phyloP scores from a whole-genome alignment of 306 rosid genomes.

The Acacia crassicarpa region DNA sequence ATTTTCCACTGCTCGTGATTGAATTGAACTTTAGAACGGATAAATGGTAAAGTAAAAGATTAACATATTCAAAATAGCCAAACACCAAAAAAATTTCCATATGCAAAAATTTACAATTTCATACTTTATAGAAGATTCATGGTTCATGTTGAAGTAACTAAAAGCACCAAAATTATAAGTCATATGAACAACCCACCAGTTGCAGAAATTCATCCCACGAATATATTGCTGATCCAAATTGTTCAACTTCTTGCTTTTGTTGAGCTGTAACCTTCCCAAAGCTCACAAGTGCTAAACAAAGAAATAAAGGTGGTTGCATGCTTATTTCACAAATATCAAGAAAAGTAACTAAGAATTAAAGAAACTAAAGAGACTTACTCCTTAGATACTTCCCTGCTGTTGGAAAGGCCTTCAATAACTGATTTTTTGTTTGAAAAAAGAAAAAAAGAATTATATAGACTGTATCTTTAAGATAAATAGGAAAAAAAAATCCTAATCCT shows the following conservation, averaged over 20 bases:
- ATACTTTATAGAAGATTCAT: neutral
- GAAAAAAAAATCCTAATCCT: neutral
- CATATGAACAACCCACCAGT: conserved; percentile 58
- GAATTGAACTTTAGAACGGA: conserved; percentile 24
- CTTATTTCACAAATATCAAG: neutral
- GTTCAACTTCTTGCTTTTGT: conserved; percentile 68
- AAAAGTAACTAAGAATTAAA: conserved; percentile 29
- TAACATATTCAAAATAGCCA: conserved; percentile 13
- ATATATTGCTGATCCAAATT: conserved; percentile 61
- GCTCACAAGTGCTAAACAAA: conserved; percentile 78
- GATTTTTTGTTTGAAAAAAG: neutral
- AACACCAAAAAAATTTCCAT: neutral
- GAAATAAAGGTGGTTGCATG: conserved; percentile 25
- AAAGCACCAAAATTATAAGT: conserved; percentile 1
- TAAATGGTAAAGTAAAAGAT: conserved; percentile 6
- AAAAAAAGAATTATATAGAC: conserved; percentile 1
- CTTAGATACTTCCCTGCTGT: conserved; percentile 53
- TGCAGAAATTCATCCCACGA: conserved; percentile 83
- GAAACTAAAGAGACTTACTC: conserved; percentile 56
- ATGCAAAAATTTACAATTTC: conserved; percentile 1
- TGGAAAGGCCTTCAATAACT: conserved; percentile 88
- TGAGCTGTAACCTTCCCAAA: conserved; percentile 75
- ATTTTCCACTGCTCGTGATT: conserved; percentile 7
- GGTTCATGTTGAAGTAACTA: conserved; percentile 20
- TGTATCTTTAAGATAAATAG: neutral